Evolutionary conservation across 179 eudicot species (phyloP).

Genomic region (Silene noctiflora): DNA sequence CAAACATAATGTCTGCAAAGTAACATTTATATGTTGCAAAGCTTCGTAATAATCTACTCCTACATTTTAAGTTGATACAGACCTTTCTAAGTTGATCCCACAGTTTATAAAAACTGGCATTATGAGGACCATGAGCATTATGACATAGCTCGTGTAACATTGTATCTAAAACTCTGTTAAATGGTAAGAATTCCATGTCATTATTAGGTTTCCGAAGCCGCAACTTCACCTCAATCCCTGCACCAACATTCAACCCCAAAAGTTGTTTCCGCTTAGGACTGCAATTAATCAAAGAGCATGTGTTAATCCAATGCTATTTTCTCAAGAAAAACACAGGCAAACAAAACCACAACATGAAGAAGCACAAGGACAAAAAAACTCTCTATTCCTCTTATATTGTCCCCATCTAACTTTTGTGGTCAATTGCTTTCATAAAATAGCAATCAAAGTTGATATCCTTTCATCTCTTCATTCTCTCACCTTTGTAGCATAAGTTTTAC

Average conservation of each 20-base stretch:
- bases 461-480: no score
- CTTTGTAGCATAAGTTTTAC: no score
- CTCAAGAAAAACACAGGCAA: neutral
- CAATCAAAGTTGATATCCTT: no score
- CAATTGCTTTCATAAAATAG: no score
- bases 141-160: conserved; percentile 96
- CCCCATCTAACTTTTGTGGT: no score
- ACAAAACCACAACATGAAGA: neutral
- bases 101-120: conserved; percentile 83
- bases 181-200: conserved; percentile 68
- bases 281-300: conserved; percentile 29
- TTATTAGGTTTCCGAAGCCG: conserved; percentile 69
- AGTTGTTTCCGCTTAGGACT: conserved; percentile 65
- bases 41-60: neutral
- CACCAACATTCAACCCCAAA: conserved; percentile 72
- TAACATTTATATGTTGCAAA: neutral
- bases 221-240: conserved; percentile 67
- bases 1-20: neutral
- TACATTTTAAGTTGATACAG: neutral
- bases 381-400: no score
- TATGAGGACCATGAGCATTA: conserved; percentile 78
- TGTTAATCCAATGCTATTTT: neutral
- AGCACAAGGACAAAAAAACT: neutral
- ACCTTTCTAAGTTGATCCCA: conserved; percentile 92
- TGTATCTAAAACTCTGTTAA: conserved; percentile 64